Conservation (phyloP, 2,329 filamentous ascomycete genomes). For the Exophiala alcalophila region DNA sequence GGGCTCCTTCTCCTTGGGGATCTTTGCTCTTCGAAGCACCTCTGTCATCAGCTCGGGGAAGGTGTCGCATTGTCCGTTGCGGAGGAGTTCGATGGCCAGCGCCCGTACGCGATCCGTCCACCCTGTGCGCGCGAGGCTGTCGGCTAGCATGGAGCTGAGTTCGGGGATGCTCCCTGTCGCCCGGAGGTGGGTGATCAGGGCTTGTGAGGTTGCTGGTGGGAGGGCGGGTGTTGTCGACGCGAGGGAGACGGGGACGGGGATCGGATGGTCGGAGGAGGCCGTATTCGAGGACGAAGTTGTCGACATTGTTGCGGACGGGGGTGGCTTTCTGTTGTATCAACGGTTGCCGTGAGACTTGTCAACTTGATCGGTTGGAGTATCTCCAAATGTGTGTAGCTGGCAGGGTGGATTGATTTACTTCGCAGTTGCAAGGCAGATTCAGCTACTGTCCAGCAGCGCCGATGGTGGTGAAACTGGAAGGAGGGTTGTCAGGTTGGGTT, state of each 20-base stretch:
- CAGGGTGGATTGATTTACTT: neutral
- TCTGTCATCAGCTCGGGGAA: slow-evolving; percentile 56
- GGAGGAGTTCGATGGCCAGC: slow-evolving; percentile 56
- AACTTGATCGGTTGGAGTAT: too few species aligned
- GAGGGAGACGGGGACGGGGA: slow-evolving; percentile 22
- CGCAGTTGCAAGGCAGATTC: neutral
- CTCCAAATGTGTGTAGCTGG: too few species aligned
- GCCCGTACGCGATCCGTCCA: slow-evolving; percentile 57
- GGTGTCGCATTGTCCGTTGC: slow-evolving; percentile 55
- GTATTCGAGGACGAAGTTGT: slow-evolving; percentile 3
- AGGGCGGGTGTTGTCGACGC: slow-evolving; percentile 17
- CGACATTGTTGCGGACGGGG: slow-evolving; percentile 2
- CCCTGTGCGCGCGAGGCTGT: slow-evolving; percentile 55
- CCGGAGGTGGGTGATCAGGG: slow-evolving; percentile 28
- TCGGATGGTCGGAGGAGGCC: slow-evolving; percentile 13
- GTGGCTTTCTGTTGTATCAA: neutral
- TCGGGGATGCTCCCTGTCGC: slow-evolving; percentile 49
- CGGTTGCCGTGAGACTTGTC: too few species aligned
- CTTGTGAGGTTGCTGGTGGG: slow-evolving; percentile 20
- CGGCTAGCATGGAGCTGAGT: slow-evolving; percentile 54
- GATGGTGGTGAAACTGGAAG: too few species aligned
- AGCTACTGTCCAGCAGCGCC: slow-evolving; percentile 18
- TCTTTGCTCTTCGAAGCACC: slow-evolving; percentile 48
- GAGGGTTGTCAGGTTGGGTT: neutral
- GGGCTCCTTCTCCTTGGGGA: slow-evolving; percentile 31